Evolutionary conservation across 2,329 filamentous ascomycete species (phyloP).

Genomic region (Colletotrichum lindemuthianum): DNA sequence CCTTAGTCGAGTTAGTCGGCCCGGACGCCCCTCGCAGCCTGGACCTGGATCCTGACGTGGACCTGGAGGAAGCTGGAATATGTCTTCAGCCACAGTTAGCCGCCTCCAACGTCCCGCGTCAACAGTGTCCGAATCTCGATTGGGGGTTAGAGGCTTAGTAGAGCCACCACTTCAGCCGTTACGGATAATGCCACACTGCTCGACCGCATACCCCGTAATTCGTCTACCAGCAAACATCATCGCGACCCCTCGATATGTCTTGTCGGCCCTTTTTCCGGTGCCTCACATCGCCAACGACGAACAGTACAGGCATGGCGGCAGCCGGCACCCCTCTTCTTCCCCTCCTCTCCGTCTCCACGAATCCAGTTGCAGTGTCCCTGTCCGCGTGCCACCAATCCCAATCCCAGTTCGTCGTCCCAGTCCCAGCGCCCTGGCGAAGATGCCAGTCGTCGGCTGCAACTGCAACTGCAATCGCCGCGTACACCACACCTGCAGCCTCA

Average conservation of each 20-base stretch:
- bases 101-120: constrained; percentile 17
- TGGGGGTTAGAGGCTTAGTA: background rate
- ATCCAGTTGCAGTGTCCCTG: constrained; percentile 17
- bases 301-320: too few species aligned
- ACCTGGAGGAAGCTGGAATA: background rate
- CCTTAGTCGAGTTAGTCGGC: constrained; percentile 28
- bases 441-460: constrained; percentile 31
- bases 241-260: too few species aligned
- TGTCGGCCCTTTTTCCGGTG: too few species aligned
- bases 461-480: constrained; percentile 22
- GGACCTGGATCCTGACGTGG: background rate
- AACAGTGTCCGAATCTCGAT: constrained; percentile 21
- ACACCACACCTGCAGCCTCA: constrained; percentile 28
- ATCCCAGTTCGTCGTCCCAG: background rate
- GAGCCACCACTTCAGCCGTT: too few species aligned
- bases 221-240: too few species aligned
- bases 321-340: background rate
- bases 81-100: background rate
- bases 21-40: background rate
- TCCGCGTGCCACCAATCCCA: constrained; percentile 30
- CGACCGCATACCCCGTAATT: too few species aligned
- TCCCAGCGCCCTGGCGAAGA: constrained; percentile 4
- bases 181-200: too few species aligned
- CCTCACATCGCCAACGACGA: too few species aligned
- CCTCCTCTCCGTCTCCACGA: constrained; percentile 32